Evolutionary conservation across 805 yeast genomes (phyloP).

Genomic region (Suhomyces sp.): DNA sequence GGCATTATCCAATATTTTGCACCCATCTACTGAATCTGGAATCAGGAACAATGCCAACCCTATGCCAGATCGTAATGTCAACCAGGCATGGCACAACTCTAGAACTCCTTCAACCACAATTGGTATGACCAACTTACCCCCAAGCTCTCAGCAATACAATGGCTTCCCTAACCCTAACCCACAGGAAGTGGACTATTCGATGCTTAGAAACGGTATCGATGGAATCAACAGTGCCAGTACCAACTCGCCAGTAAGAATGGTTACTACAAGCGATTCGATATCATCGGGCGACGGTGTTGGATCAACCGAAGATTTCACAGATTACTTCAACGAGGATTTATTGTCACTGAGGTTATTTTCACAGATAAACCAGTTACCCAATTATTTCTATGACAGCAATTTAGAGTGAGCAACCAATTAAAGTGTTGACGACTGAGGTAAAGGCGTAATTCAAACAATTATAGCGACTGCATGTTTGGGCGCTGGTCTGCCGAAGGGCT

Average conservation of each 20-base stretch:
- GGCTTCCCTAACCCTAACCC: background rate
- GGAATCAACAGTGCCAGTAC: background rate
- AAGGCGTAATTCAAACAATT: background rate
- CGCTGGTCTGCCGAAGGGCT: background rate
- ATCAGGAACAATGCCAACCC: background rate
- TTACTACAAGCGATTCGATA: background rate
- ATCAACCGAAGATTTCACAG: slow-evolving; percentile 6
- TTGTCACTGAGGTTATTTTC: slow-evolving; percentile 18
- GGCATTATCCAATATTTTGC: slow-evolving; percentile 21
- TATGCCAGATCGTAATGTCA: background rate
- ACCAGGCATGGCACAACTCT: background rate
- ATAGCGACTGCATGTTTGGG: background rate
- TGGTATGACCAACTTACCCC: background rate
- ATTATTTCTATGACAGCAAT: slow-evolving; percentile 38
- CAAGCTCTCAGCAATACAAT: background rate
- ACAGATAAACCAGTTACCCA: slow-evolving; percentile 32
- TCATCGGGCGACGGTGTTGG: background rate
- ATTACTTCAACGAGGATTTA: slow-evolving; percentile 21
- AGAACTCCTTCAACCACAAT: background rate
- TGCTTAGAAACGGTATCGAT: background rate
- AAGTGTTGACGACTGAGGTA: no score
- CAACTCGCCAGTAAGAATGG: background rate
- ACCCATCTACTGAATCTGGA: slow-evolving; percentile 2
- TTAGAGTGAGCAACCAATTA: slow-evolving; percentile 1
- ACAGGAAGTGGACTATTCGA: background rate